Evolutionary conservation across 495 filamentous ascomycete genomes (phyloP).

Genomic region (Tuber magnatum): DNA sequence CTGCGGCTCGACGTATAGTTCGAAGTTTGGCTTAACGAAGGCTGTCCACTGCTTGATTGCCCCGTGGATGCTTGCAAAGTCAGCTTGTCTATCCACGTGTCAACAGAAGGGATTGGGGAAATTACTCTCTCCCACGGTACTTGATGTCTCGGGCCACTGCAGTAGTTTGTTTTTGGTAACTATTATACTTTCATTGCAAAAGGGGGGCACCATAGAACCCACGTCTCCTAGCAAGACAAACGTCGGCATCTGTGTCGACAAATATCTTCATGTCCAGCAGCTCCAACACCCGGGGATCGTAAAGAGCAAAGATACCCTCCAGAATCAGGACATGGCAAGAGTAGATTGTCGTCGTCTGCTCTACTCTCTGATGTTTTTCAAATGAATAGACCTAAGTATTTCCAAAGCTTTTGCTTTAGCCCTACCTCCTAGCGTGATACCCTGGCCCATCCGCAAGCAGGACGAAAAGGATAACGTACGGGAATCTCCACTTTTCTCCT

Average conservation of each 20-base stretch:
- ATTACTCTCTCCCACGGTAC: constrained; percentile 40
- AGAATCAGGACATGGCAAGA: constrained; percentile 92
- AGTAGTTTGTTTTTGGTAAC: constrained; percentile 16
- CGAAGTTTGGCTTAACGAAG: constrained; percentile 94
- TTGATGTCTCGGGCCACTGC: constrained; percentile 41
- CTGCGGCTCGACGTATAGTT: constrained; percentile 83
- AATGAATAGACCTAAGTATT: constrained; percentile 68
- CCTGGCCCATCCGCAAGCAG: neutral
- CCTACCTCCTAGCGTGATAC: constrained; percentile 1
- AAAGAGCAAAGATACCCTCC: constrained; percentile 90
- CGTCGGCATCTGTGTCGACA: constrained; percentile 90
- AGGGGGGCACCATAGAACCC: constrained; percentile 40
- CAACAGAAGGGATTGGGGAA: neutral
- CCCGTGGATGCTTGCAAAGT: constrained; percentile 57
- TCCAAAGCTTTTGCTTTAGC: constrained; percentile 4
- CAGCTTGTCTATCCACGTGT: constrained; percentile 7
- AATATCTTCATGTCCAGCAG: constrained; percentile 95
- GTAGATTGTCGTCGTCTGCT: constrained; percentile 77
- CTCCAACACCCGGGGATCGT: constrained; percentile 78
- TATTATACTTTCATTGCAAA: constrained; percentile 1
- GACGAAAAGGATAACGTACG: constrained; percentile 26
- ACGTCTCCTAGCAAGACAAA: constrained; percentile 89
- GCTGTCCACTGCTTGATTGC: constrained; percentile 97
- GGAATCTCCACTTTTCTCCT: constrained; percentile 92
- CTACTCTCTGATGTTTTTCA: constrained; percentile 73